Evolutionary conservation across 208 protist species (phyloP).

Genomic region (Trypanosomatidae sp.): DNA sequence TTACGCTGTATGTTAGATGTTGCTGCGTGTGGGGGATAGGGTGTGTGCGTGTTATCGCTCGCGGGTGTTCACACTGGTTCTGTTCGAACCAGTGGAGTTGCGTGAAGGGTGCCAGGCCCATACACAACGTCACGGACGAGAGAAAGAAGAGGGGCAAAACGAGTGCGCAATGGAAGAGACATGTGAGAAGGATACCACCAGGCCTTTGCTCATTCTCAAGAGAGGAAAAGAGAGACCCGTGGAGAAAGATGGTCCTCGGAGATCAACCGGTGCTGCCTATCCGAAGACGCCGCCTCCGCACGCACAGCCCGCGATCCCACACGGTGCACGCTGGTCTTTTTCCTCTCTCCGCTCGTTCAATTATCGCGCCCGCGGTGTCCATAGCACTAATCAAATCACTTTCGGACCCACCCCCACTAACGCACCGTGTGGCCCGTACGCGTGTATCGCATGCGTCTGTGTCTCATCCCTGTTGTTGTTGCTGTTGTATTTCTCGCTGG

Average conservation of each 20-base stretch:
- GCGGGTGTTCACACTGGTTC: slow-evolving; percentile 2
- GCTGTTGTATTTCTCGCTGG: neutral
- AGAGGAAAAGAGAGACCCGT: neutral
- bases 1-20: neutral
- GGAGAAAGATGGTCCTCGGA: neutral
- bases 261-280: neutral
- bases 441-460: neutral
- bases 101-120: neutral
- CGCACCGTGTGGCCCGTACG: neutral
- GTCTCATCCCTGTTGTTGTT: neutral
- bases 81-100: neutral
- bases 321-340: no score
- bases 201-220: slow-evolving; percentile 2
- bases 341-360: neutral
- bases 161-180: slow-evolving; percentile 8
- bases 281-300: neutral
- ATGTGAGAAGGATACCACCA: neutral
- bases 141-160: slow-evolving; percentile 8
- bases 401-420: neutral
- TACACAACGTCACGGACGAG: neutral
- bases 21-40: neutral
- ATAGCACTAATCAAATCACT: neutral
- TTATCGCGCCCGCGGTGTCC: neutral
- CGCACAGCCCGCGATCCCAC: neutral
- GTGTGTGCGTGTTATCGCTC: neutral